Conservation (phyloP, 371 early-diverging fungal species). For the Funneliformis caledonium region DNA sequence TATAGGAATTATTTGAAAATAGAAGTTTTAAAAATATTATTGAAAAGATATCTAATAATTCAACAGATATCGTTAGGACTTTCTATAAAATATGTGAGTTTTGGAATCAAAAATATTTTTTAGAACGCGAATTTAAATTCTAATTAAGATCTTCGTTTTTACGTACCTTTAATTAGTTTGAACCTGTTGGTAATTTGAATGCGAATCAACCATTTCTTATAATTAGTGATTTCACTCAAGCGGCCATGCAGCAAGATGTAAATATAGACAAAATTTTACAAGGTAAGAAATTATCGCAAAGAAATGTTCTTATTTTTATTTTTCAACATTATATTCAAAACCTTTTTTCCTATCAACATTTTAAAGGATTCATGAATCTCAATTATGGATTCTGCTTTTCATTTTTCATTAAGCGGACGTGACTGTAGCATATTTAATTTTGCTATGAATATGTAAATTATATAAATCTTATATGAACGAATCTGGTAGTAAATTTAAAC, state of each 20-base stretch:
- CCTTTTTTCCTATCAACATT: background rate
- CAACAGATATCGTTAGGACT: constrained; percentile 59
- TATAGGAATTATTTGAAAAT: constrained; percentile 57
- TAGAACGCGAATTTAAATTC: background rate
- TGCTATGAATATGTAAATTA: constrained; percentile 91
- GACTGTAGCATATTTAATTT: constrained; percentile 83
- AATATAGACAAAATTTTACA: background rate
- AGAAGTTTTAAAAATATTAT: constrained; percentile 53
- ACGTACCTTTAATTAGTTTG: constrained; percentile 52
- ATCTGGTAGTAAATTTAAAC: constrained; percentile 59
- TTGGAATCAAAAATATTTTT: background rate
- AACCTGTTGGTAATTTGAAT: constrained; percentile 57
- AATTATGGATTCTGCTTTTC: constrained; percentile 79
- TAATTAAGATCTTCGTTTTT: background rate
- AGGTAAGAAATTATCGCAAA: background rate
- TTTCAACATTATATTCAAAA: too few relatives aligned
- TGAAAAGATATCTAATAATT: constrained; percentile 63
- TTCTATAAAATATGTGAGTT: constrained; percentile 66
- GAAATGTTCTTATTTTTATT: background rate
- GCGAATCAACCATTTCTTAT: constrained; percentile 52
- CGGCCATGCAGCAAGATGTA: background rate
- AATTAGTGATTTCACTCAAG: background rate
- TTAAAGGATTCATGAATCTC: constrained; percentile 72
- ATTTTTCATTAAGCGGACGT: constrained; percentile 68
- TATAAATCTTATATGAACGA: constrained; percentile 60